Base-by-base conservation (phyloP, 495 filamentous ascomycete species). In the Aspergillus leporis region DNA sequence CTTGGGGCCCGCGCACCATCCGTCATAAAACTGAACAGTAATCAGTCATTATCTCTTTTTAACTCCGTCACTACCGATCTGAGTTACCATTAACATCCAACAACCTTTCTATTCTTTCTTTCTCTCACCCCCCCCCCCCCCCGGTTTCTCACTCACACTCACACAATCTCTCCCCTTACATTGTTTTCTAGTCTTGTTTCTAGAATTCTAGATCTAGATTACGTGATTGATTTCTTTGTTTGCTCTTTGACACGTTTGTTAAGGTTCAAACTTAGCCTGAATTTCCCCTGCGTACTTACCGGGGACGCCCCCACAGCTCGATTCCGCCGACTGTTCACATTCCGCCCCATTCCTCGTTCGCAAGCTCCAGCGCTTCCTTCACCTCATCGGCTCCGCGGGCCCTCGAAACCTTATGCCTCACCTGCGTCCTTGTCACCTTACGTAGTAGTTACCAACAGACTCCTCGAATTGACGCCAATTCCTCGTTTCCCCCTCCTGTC, bases 331-430 rank as follows among this genome's bases (percentile, higher is more conserved):
- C 61, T 50, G 56, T 63, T 66, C 60, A 56, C 61, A 54, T 63
- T 68, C 66, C 60, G 62, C 61, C 58, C 66, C 66, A 68, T 66
- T 53, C 60, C 56, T 61, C 60, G 48, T 59, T 56, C 61, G 48
- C 32, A 45, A 55, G 53, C 56, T 43, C 53, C 18, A 58, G 21
- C 51, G 41, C 32, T 53, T 51, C 57, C 21, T 53, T 53, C 40
- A 28, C 34, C 34, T 43, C 50, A 31, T 57, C 52, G 54, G 47
- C 51, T 58, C 52, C 57, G 58, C 53, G 56, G 53, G 53, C 58
- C 52, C 14, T 23, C 30, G 47, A 58, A 63, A 59, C 61, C 31
- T 53, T 51, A 53, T 64, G 53, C 48, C 53, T 30, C 30, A 31
- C 49, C n/a, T 16, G 48, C 19, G 10, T 28, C 57, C 49, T 59